Evolutionary conservation across 192 early-diverging fungal genomes (phyloP).

Genomic region (Umbelopsis sp.): DNA sequence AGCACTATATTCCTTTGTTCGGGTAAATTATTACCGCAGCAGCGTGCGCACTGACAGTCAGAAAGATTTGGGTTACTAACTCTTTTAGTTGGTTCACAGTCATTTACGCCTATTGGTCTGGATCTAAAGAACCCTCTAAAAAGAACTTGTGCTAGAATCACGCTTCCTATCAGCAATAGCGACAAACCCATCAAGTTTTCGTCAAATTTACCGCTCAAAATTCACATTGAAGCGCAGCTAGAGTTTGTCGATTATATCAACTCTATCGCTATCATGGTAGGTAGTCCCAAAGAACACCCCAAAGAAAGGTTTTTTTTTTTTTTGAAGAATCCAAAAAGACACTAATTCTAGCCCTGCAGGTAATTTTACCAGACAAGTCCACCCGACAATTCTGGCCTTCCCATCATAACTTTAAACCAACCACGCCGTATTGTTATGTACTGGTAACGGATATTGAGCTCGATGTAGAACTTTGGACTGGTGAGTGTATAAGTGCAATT

Average conservation of each 20-base stretch:
- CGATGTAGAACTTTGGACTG: conserved; percentile 30
- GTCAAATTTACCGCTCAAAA: conserved; percentile 23
- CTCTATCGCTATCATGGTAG: conserved; percentile 24
- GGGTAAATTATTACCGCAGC: conserved; percentile 13
- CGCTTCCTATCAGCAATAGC: conserved; percentile 24
- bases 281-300: too few relatives aligned
- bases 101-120: conserved; percentile 31
- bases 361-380: conserved; percentile 34
- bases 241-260: conserved; percentile 25
- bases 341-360: background rate
- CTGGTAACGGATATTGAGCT: conserved; percentile 24
- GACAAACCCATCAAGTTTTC: conserved; percentile 33
- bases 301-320: too few relatives aligned
- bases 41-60: background rate
- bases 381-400: conserved; percentile 29
- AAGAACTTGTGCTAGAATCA: conserved; percentile 26
- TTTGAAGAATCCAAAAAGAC: too few relatives aligned
- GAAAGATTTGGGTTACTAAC: background rate
- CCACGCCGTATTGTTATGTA: conserved; percentile 34
- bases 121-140: conserved; percentile 31
- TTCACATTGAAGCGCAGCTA: conserved; percentile 31
- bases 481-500: conserved; percentile 8
- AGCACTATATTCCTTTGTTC: conserved; percentile 33
- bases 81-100: conserved; percentile 13
- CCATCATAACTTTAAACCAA: conserved; percentile 27